phyloP scores from a whole-genome alignment of 1,284 basidiomycete species.

The Sporisorium reilianum region DNA sequence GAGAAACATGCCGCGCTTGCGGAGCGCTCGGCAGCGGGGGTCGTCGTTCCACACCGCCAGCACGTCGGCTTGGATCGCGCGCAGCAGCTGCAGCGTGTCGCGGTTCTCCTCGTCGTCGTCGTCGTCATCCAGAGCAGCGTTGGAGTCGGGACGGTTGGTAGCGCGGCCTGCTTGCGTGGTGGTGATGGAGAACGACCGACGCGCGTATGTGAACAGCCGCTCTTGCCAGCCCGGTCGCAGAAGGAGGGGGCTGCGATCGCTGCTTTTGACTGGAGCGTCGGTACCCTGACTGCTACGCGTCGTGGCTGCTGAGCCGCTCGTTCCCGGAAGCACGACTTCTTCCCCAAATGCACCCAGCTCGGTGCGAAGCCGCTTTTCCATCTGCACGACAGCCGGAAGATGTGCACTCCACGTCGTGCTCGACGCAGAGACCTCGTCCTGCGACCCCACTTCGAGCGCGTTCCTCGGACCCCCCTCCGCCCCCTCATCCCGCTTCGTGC shows the following conservation, averaged over 20 bases:
- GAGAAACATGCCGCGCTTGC: conserved; percentile 27
- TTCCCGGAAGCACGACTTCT: conserved; percentile 2
- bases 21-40: conserved; percentile 15
- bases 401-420: conserved; percentile 15
- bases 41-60: conserved; percentile 24
- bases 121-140: too few species aligned
- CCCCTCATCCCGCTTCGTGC: not conserved
- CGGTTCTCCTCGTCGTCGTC: conserved; percentile 4
- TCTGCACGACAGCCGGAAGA: conserved; percentile 6
- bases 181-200: conserved; percentile 19
- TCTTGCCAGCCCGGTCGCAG: conserved; percentile 51
- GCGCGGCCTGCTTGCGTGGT: not conserved
- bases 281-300: not conserved
- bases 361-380: conserved; percentile 14
- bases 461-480: not conserved
- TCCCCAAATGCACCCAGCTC: conserved; percentile 39
- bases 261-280: not conserved
- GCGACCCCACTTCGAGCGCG: conserved; percentile 6
- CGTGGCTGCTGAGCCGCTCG: not conserved
- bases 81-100: not conserved
- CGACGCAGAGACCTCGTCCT: conserved; percentile 4
- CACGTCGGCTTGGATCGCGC: conserved; percentile 11
- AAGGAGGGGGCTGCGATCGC: conserved; percentile 25
- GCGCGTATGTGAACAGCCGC: conserved; percentile 31
- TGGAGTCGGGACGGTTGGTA: not conserved